These are phyloP conservation scores for Penicillium hordei DNA, from an alignment of 2,329 filamentous ascomycete species.

Conservation along the genomic window DNA sequence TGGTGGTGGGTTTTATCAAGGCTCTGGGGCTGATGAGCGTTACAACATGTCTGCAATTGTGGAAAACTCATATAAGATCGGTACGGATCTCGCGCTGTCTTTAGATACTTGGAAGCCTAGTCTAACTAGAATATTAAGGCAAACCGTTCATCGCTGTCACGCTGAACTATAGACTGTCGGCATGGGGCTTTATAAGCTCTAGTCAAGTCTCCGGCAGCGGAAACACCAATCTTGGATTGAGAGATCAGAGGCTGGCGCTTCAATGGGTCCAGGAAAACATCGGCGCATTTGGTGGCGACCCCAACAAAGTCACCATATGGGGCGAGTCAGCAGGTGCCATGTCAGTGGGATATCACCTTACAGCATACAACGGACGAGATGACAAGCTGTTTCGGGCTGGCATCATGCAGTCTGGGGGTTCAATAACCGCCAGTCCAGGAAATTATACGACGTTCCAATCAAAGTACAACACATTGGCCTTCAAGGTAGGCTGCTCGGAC, in stretches of 20 bases:
- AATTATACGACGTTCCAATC: conserved; percentile 43
- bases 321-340: conserved; percentile 58
- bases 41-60: conserved; percentile 66
- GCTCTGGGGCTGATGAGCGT: conserved; percentile 53
- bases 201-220: conserved; percentile 45
- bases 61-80: conserved; percentile 52
- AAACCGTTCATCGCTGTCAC: conserved; percentile 55
- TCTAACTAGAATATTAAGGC: background rate
- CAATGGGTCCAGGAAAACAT: conserved; percentile 43
- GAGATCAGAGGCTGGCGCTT: conserved; percentile 40
- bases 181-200: conserved; percentile 55
- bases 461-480: conserved; percentile 63
- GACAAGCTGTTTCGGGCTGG: conserved; percentile 56
- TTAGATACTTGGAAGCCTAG: background rate
- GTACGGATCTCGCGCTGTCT: conserved; percentile 7
- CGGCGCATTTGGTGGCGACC: conserved; percentile 36
- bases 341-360: conserved; percentile 52
- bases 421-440: conserved; percentile 46
- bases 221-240: conserved; percentile 58
- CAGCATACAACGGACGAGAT: conserved; percentile 56
- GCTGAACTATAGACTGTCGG: conserved; percentile 55
- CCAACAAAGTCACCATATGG: conserved; percentile 48
- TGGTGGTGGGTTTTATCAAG: conserved; percentile 55
- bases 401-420: conserved; percentile 55
- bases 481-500: conserved; percentile 58